Base-by-base conservation (phyloP, 129 eudicot genomes). In the Logfia minima region DNA sequence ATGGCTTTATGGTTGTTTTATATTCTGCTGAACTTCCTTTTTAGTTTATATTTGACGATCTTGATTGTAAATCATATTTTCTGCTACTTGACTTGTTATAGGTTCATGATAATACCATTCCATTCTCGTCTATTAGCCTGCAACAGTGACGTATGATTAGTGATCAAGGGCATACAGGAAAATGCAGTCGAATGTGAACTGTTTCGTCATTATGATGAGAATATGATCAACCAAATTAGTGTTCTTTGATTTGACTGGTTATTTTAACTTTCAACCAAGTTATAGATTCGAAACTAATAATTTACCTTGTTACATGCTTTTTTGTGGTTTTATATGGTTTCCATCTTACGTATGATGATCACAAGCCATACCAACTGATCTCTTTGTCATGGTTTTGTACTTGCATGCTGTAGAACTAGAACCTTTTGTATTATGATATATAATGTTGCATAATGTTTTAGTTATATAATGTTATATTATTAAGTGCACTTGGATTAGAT, bases 61-160 rank as follows among this genome's bases (percentile, higher is more conserved):
- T 0, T 35, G 51, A 37, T 60, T 59, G 43, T 13, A 32, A 21
- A 35, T 58, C 32, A n/a, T 59, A 31, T 37, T 34, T 18, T 13
- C 66, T 76, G 37, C 66, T 76, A 55, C 67, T 77, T 52, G 68
- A 34, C 59, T 55, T 77, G 28, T 55, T 77, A 21, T 35, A 77
- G 81, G 75, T 68, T 77, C 81, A 77, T 77, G 69, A 77, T 61
- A 3, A 35, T 8, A 23, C 34, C 69, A 23, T 60, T 22, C 53
- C 6, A 18, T 4, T 37, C 8, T 68, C 17, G 23, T 6, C 53
- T 5, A 21, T 59, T 34, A 74, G 59, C 41, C 48, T 74, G 39
- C 68, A 59, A 59, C 55, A 59, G 37, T 17, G 55, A 13, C 0
- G 14, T 71, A 55, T 26, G 75, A 71, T 23, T 35, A 37, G 68